Percentiles rank a stretch among this genome's conserved stretches.
Evolutionary conservation across 768 basidiomycete genomes (phyloP).

Genomic region (Pulveroboletus frians): DNA sequence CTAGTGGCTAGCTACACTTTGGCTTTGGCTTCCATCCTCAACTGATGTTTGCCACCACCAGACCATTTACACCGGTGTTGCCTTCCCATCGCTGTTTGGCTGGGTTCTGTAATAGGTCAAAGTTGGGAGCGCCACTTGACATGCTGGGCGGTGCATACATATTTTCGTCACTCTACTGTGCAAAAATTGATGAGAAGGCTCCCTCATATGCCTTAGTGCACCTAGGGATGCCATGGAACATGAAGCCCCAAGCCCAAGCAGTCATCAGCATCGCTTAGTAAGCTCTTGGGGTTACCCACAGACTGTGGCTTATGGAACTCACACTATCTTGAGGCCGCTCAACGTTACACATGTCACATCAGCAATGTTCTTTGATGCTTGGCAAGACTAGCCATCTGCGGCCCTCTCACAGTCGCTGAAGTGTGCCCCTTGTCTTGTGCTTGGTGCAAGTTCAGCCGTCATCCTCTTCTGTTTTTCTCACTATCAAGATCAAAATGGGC

Average conservation of each 20-base stretch:
- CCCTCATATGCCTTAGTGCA: background rate
- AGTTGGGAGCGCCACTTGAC: background rate
- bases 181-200: background rate
- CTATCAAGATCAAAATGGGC: constrained; percentile 5
- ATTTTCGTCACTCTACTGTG: background rate
- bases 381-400: background rate
- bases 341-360: constrained; percentile 29
- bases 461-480: background rate
- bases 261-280: constrained; percentile 13
- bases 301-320: background rate
- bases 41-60: background rate
- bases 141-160: background rate
- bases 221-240: constrained; percentile 1
- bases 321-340: constrained; percentile 10
- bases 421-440: background rate
- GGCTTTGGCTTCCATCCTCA: constrained; percentile 10
- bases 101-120: constrained; percentile 7
- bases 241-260: constrained; percentile 1
- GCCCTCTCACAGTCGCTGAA: background rate
- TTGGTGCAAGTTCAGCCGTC: background rate
- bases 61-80: background rate
- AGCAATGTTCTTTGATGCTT: background rate
- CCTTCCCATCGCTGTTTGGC: background rate
- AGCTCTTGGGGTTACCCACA: background rate
- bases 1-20: background rate